A percentile compares a stretch with the other conserved stretches of the same genome.
phyloP scores from a whole-genome alignment of 192 early-diverging fungal species.

The Coemansia umbellata region DNA sequence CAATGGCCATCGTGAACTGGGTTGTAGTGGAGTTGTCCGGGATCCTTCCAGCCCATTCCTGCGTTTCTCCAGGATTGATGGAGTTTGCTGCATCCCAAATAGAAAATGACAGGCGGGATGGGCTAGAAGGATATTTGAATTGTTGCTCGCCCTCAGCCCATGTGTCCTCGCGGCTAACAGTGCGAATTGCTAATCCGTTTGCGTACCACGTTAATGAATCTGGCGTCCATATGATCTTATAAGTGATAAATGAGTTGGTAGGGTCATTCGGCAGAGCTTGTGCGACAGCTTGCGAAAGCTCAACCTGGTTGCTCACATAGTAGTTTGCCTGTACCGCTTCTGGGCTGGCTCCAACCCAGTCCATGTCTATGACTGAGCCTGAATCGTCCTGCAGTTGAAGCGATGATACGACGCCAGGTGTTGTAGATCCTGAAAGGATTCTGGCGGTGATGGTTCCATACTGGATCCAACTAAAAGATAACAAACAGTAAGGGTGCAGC shows the following conservation, averaged over 20 bases:
- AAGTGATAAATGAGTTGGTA: conserved; percentile 49
- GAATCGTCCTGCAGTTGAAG: conserved; percentile 54
- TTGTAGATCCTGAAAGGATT: conserved; percentile 53
- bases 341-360: conserved; percentile 56
- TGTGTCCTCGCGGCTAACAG: conserved; percentile 46
- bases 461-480: conserved; percentile 49
- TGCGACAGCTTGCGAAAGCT: conserved; percentile 20
- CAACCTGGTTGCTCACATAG: conserved; percentile 50
- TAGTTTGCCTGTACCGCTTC: conserved; percentile 60
- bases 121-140: conserved; percentile 50
- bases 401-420: conserved; percentile 57
- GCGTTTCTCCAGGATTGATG: conserved; percentile 31
- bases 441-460: conserved; percentile 57
- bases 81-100: conserved; percentile 58
- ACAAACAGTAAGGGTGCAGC: neutral
- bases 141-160: conserved; percentile 46
- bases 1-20: conserved; percentile 48
- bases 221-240: conserved; percentile 60
- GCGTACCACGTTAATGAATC: conserved; percentile 57
- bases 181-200: conserved; percentile 54
- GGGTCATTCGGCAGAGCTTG: conserved; percentile 31
- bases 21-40: conserved; percentile 42
- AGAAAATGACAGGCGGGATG: conserved; percentile 53
- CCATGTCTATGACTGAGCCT: conserved; percentile 62
- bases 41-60: conserved; percentile 50